A percentile compares a stretch with the other conserved stretches of the same genome.
phyloP scores from a whole-genome alignment of 2,329 filamentous ascomycete genomes.

The Pseudogymnoascus sp. region DNA sequence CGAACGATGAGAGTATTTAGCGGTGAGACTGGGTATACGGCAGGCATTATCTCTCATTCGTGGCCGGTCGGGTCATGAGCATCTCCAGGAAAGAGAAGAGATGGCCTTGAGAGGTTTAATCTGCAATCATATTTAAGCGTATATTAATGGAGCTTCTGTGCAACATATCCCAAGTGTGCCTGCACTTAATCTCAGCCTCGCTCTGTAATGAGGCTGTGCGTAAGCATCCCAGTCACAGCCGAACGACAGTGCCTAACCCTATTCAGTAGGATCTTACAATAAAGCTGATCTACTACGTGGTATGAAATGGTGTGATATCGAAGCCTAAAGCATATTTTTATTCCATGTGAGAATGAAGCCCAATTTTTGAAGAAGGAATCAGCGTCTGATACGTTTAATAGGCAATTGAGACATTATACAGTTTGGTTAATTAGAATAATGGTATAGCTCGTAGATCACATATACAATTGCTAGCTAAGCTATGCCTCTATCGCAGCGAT shows the following conservation, averaged over 20 bases:
- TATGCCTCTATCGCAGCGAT: neutral
- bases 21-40: constrained; percentile 27
- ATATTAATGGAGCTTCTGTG: neutral
- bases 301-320: too few species aligned
- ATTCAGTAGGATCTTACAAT: neutral
- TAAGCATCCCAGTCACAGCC: neutral
- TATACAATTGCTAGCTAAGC: neutral
- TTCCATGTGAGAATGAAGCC: neutral
- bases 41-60: constrained; percentile 26
- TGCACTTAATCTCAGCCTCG: neutral
- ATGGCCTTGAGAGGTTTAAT: neutral
- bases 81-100: neutral
- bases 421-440: neutral
- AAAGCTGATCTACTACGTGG: neutral
- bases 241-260: neutral
- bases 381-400: neutral
- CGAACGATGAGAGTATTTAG: constrained; percentile 21
- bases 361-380: neutral
- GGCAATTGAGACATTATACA: neutral
- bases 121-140: neutral
- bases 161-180: neutral
- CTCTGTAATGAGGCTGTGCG: neutral
- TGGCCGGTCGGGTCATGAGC: neutral
- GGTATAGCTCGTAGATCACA: neutral
- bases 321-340: neutral